These are phyloP conservation scores for Suhomyces wounanorum DNA, from an alignment of 1,139 yeast species.

Conservation along the genomic window DNA sequence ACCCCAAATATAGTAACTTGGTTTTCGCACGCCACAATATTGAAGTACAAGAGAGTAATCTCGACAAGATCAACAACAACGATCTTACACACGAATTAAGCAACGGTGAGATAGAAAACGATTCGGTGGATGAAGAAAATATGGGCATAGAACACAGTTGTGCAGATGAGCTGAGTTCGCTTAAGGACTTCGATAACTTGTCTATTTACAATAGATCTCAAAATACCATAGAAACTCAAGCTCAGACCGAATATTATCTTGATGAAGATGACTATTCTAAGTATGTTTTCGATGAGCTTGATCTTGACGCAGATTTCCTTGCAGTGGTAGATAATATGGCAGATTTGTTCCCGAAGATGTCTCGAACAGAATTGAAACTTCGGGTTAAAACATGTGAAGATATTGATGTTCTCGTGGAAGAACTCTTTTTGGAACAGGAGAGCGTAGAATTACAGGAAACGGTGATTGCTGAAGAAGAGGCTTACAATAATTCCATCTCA, in stretches of 20 bases:
- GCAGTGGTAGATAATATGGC: conserved; percentile 25
- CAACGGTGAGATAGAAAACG: background rate
- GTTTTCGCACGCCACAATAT: background rate
- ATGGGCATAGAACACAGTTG: background rate
- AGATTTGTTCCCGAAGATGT: conserved; percentile 31
- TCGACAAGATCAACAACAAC: background rate
- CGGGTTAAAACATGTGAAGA: conserved; percentile 23
- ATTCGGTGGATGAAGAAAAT: background rate
- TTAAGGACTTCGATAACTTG: background rate
- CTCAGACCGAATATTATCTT: background rate
- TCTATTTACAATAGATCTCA: background rate
- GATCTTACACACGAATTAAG: background rate
- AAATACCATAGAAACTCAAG: background rate
- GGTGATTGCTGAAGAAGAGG: conserved; percentile 8
- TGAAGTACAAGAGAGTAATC: background rate
- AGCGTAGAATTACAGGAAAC: conserved; percentile 14
- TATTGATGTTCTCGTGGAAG: conserved; percentile 26
- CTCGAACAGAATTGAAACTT: conserved; percentile 29
- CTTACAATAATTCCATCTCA: background rate
- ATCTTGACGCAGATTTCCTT: conserved; percentile 19
- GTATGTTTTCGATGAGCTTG: conserved; percentile 18
- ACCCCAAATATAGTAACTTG: background rate
- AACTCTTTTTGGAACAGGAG: conserved; percentile 23
- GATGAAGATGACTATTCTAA: conserved; percentile 17
- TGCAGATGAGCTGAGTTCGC: background rate